Base-by-base conservation (phyloP, 495 filamentous ascomycete species). In the Extremus antarcticus region DNA sequence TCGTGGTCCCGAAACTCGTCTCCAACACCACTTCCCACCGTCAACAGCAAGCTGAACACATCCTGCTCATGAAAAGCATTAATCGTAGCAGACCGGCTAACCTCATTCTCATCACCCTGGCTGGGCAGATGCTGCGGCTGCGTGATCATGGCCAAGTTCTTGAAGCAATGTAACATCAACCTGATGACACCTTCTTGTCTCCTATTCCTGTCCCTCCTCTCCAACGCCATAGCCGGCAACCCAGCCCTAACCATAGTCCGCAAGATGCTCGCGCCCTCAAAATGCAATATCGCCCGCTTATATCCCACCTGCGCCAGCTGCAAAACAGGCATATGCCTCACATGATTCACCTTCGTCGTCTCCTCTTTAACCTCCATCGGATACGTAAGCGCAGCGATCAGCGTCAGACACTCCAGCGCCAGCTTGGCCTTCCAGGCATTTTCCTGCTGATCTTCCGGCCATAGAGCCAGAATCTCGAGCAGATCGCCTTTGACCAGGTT, bases 331-430 rank as follows among this genome's bases (percentile, higher is more conserved):
- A 87, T 75, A 69, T 99, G 94, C 46, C 88, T 80, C 64, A 92
- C 84, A 65, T 97, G 89, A 66, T 97, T 96, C 60, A 87, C 73
- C 2, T 89, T 97, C 84, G 91, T 92, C 59, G 87, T 77, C 23
- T 77, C 74, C 46, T 75, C 73, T 58, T 90, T 80, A 58, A 85
- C 82, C 59, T 96, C 88, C 55, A 92, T 73, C 10, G 90, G 90
- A 91, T 91, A 97, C 24, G 92, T 99, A 62, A 99, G 74, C 25
- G 91, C 90, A 1, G 95, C 89, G 58, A 99, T 80, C 48, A 99
- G 74, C 67, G 97, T 91, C 70, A 96, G 75, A 66, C 88, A 95
- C 50, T 88, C 86, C 59, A 95, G 70, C 20, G 88, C 85, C 55
- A 92, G 78, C 67, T 86, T 87, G 50, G 81, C 86, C 70, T 85